Evolutionary conservation across 176 grass and related monocot genomes (phyloP).

Genomic region (Paspalum vaginatum): DNA sequence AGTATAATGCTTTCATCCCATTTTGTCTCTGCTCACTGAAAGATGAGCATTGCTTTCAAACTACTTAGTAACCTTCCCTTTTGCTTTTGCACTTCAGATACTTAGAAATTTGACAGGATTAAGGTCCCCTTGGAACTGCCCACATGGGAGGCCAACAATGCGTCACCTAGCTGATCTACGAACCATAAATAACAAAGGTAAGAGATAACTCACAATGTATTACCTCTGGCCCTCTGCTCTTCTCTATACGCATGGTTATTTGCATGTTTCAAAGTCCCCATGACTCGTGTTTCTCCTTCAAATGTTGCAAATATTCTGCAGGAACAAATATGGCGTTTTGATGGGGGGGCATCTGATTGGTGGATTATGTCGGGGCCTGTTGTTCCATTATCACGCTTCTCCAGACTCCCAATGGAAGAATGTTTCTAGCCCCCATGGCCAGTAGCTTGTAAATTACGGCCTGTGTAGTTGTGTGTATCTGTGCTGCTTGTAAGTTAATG

Average conservation of each 20-base stretch:
- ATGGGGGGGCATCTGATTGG: not conserved
- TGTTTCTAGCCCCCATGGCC: not conserved
- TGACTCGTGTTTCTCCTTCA: not conserved
- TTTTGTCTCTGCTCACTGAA: not conserved
- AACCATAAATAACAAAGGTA: conserved; percentile 56
- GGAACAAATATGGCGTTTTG: not conserved
- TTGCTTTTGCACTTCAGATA: conserved; percentile 67
- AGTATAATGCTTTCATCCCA: conserved; percentile 7
- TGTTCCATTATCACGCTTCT: not conserved
- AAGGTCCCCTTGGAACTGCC: conserved; percentile 91
- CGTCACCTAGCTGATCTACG: conserved; percentile 81
- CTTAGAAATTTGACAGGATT: conserved; percentile 67
- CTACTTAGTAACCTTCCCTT: conserved; percentile 20
- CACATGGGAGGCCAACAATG: conserved; percentile 97
- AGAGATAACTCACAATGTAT: not conserved
- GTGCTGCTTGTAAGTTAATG: not conserved
- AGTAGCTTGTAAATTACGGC: not conserved
- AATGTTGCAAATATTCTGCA: not conserved
- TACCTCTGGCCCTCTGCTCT: not conserved
- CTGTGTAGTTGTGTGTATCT: not conserved
- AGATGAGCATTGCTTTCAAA: not conserved
- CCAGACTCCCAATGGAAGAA: not conserved
- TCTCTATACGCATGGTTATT: not conserved
- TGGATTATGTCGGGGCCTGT: not conserved
- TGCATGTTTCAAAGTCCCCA: not conserved